Evolutionary conservation across 140 eudicot genomes (phyloP), one percentile per base, ranked within the genome.

Genomic region (Senecio squalidus): DNA sequence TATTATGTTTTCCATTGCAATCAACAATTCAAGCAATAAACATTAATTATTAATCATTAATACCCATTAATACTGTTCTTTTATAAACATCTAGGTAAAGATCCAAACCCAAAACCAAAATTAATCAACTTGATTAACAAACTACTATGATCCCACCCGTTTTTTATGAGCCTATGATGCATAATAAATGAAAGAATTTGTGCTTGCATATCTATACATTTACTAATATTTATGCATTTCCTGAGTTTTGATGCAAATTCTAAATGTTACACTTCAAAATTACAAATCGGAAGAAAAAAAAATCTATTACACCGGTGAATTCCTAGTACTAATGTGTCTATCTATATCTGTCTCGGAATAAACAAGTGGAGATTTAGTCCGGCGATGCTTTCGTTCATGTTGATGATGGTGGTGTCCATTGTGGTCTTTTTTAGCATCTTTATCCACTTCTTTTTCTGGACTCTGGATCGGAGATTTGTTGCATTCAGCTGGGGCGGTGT

Each of bases 401-500:
- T 63, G 84, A 34, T 74, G 66, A 27, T 73, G 72, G 8, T 28
- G 60, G 62, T 50, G 77, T 22, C 70, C 41, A 43, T 38, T 55
- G 17, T 6, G 36, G 16, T 66, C 46, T 30, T 24, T 64, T 56
- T n/a, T 71, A 45, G 30, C 20, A n/a, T 69, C 68, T 54, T 50
- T 70, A 20, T 60, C 36, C 13, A 10, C 38, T 21, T 63, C 71
- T 36, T 63, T 55, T 31, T 64, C 22, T 13, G 72, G 67, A 39
- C 77, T 72, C 4, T 40, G 26, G 14, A 36, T 16, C 10, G 75
- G 69, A 0, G 64, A 70, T 43, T 40, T 58, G 11, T 65, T 72
- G 48, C 0, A 3, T 30, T 73, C 80, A 1, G 34, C 22, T 7
- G 88, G 86, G 36, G 65, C 92, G 0, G 66, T 71, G 73, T 79